A percentile compares a stretch with the other conserved stretches of the same genome.
Evolutionary conservation across 2,329 filamentous ascomycete genomes (phyloP).

Genomic region (Cryphonectria radicalis): DNA sequence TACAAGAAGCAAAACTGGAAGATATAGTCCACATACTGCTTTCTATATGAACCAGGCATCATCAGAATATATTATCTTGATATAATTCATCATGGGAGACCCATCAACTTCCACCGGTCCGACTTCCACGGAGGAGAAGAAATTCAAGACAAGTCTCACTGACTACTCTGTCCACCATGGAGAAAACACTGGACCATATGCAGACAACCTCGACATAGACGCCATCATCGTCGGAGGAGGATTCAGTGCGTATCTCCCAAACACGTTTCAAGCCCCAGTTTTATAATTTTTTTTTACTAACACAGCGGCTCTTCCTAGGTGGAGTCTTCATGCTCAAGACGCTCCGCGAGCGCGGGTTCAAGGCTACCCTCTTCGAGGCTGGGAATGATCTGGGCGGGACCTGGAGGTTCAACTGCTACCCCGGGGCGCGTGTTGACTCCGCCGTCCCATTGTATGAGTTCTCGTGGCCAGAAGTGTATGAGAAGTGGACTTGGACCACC

Average conservation of each 20-base stretch:
- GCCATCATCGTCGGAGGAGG: slow-evolving; percentile 51
- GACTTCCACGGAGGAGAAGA: slow-evolving; percentile 35
- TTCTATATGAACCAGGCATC: not conserved
- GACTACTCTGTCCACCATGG: slow-evolving; percentile 42
- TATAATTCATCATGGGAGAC: slow-evolving; percentile 32
- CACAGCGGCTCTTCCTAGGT: slow-evolving; percentile 33
- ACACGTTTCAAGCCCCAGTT: no score
- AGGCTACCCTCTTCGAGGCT: slow-evolving; percentile 56
- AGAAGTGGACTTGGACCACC: slow-evolving; percentile 61
- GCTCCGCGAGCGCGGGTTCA: slow-evolving; percentile 54
- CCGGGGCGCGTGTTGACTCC: slow-evolving; percentile 58
- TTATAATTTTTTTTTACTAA: not conserved
- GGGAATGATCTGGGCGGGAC: slow-evolving; percentile 55
- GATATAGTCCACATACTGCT: not conserved
- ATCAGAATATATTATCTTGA: not conserved
- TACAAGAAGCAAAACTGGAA: no score
- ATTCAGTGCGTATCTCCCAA: slow-evolving; percentile 40
- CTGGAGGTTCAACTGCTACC: slow-evolving; percentile 63
- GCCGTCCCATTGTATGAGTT: slow-evolving; percentile 59
- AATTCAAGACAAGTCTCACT: slow-evolving; percentile 47
- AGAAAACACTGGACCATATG: slow-evolving; percentile 44
- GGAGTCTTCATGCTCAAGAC: slow-evolving; percentile 57
- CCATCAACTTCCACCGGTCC: slow-evolving; percentile 11
- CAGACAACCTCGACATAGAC: slow-evolving; percentile 49
- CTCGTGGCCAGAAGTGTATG: slow-evolving; percentile 54